Conservation (phyloP, 2,329 filamentous ascomycete genomes). For the Fusarium odoratissimum region DNA sequence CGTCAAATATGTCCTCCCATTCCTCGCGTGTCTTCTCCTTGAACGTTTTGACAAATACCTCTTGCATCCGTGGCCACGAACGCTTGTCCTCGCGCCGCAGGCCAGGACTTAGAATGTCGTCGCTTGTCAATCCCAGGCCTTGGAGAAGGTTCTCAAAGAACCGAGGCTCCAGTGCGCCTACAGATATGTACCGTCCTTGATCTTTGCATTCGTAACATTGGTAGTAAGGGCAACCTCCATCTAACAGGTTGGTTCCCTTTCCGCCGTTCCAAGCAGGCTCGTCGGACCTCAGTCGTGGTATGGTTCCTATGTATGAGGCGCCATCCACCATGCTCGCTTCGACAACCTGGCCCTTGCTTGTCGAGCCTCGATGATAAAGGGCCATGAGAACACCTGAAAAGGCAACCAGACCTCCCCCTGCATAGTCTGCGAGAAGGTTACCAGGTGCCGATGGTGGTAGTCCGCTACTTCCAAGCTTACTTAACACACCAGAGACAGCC, state of each 20-base stretch:
- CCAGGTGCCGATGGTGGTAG: background rate
- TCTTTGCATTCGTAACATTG: background rate
- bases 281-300: background rate
- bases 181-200: background rate
- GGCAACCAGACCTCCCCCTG: background rate
- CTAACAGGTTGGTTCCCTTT: background rate
- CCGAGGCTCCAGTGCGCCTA: background rate
- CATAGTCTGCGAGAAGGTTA: background rate
- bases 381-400: background rate
- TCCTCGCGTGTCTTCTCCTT: background rate
- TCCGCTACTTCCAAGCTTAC: background rate
- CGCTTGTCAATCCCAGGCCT: background rate
- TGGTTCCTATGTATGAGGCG: background rate
- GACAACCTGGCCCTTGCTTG: background rate
- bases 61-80: background rate
- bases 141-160: background rate
- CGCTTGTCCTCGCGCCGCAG: background rate
- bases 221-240: background rate
- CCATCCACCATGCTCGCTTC: background rate
- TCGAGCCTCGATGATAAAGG: background rate
- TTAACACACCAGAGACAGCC: background rate
- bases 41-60: background rate
- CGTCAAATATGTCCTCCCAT: background rate
- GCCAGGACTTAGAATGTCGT: background rate
- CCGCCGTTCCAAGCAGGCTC: background rate